Evolutionary conservation across 306 rosid species (phyloP), one percentile per base, ranked within the genome.

Genomic region (Lathyrus oleraceus): DNA sequence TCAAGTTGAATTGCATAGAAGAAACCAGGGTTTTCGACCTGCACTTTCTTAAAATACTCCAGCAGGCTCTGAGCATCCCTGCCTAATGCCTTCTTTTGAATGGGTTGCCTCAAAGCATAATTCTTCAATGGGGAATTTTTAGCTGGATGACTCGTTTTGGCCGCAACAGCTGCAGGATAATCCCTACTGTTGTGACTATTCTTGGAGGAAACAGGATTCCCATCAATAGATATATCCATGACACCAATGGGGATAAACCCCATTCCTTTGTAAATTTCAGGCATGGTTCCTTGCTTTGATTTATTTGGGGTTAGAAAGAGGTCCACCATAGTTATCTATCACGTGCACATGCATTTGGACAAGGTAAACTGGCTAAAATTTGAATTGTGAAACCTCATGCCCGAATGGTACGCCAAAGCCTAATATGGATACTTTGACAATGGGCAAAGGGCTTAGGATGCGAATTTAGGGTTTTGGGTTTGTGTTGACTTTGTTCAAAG

Each of bases 1-100:
- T 89, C 97, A 81, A 91, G 90, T 79, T 91, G 96, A 71, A 89
- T 85, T 28, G 94, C 97, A 78, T 91, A 91, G 74, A 91, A 87
- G 84, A 91, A 91, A 69, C 96, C 96, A 58, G 96, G 96, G 74
- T 91, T 89, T 84, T 79, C 96, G 30, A 90, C 96, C 81, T 91
- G 97, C 96, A 91, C 65, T n/a, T n/a, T n/a, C n/a, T n/a, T n/a
- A n/a, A n/a, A n/a, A n/a, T n/a, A n/a, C n/a, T n/a, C n/a, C n/a
- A 91, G 85, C 84, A 91, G 74, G 78, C 89, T 89, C 71, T 84
- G 96, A 76, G 89, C 91, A 79, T 89, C 97, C 82, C 78, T 91
- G 75, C 97, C 97, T 39, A 91, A 61, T 42, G 89, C 84, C 82
- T 85, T 84, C 81, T 79, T 91, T 45, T 68, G 87, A 67, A 39